phyloP scores from a whole-genome alignment of 164 flowering plant genomes.

The Euptelea pleiosperma region DNA sequence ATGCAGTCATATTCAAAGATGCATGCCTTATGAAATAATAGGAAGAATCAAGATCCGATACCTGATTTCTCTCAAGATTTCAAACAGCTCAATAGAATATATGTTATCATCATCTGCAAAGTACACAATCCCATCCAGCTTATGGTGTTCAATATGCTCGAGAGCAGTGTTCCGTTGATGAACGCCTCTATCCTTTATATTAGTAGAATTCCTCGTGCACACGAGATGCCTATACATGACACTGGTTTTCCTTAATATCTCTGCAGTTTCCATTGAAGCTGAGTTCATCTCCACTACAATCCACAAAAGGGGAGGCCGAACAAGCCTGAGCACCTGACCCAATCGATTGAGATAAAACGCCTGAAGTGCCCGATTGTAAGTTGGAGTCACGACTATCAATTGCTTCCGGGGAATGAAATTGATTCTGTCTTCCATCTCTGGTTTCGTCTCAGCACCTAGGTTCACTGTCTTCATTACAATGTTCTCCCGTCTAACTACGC shows the following conservation, averaged over 20 bases:
- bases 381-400: slow-evolving; percentile 81
- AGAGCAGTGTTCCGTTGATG: slow-evolving; percentile 79
- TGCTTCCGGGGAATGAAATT: slow-evolving; percentile 44
- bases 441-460: slow-evolving; percentile 13
- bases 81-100: slow-evolving; percentile 76
- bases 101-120: slow-evolving; percentile 96
- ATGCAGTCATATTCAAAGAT: too few relatives aligned
- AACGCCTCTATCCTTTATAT: slow-evolving; percentile 75
- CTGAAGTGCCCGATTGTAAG: slow-evolving; percentile 76
- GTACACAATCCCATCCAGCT: slow-evolving; percentile 82
- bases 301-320: slow-evolving; percentile 83
- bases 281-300: slow-evolving; percentile 79
- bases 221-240: slow-evolving; percentile 88
- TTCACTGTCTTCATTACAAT: slow-evolving; percentile 25
- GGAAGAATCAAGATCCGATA: slow-evolving; percentile 30
- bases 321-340: slow-evolving; percentile 60
- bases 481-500: slow-evolving; percentile 14
- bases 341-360: slow-evolving; percentile 69
- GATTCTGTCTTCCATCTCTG: slow-evolving; percentile 14
- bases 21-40: too few relatives aligned
- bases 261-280: slow-evolving; percentile 67
- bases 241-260: slow-evolving; percentile 62
- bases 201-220: slow-evolving; percentile 46
- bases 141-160: slow-evolving; percentile 76
- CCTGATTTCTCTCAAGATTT: slow-evolving; percentile 73